Conservation (phyloP, 1,139 yeast genomes). For the Yamadazyma pseudoaaseri region DNA sequence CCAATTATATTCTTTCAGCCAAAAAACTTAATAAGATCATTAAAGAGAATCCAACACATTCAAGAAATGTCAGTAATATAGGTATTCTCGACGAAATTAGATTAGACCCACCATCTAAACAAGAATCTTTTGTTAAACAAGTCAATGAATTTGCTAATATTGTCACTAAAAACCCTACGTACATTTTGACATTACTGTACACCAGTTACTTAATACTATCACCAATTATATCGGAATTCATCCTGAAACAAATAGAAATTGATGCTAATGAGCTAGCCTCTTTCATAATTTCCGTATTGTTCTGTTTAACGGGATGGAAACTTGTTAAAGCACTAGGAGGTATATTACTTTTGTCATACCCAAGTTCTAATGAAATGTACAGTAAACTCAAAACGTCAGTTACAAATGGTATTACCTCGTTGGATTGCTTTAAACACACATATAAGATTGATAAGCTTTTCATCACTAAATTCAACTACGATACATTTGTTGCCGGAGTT, state of each 20-base stretch:
- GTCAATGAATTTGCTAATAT: constrained; percentile 13
- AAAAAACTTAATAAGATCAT: constrained; percentile 38
- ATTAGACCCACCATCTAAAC: constrained; percentile 4
- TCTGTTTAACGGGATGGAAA: constrained; percentile 55
- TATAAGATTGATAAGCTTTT: constrained; percentile 51
- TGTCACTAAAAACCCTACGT: constrained; percentile 56
- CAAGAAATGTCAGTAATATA: constrained; percentile 15
- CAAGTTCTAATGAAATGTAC: constrained; percentile 43
- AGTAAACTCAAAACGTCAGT: constrained; percentile 34
- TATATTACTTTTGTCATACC: constrained; percentile 52
- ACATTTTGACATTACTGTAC: constrained; percentile 58
- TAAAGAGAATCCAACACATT: constrained; percentile 14
- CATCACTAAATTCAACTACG: constrained; percentile 62
- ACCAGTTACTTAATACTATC: constrained; percentile 35
- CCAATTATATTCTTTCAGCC: constrained; percentile 33
- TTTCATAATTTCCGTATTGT: constrained; percentile 45
- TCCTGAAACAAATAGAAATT: constrained; percentile 29
- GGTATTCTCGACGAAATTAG: constrained; percentile 13
- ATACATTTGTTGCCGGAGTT: constrained; percentile 55
- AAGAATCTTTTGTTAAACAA: constrained; percentile 10
- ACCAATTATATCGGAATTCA: constrained; percentile 33
- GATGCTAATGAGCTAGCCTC: constrained; percentile 53
- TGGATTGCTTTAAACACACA: constrained; percentile 50
- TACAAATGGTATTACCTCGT: constrained; percentile 33
- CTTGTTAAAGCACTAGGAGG: constrained; percentile 53